Evolutionary conservation across 495 filamentous ascomycete genomes (phyloP).

Genomic region (Melanomma pulvis-pyrius): DNA sequence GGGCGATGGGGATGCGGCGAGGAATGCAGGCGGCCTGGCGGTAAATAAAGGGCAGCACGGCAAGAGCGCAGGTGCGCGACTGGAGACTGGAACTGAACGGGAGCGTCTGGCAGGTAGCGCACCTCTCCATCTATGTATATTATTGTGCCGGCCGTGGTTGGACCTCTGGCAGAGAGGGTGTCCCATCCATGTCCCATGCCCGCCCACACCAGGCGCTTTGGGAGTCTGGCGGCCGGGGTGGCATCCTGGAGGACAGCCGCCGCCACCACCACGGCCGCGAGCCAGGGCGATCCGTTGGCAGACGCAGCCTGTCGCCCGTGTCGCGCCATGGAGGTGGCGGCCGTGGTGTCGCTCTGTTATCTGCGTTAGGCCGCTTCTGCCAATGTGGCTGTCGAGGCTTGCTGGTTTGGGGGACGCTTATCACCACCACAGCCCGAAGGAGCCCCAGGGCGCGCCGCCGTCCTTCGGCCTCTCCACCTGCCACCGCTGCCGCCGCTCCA

Average conservation of each 20-base stretch:
- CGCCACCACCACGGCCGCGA: not conserved
- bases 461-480: slow-evolving; percentile 5
- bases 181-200: not conserved
- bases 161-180: not conserved
- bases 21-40: not conserved
- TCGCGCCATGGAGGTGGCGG: not conserved
- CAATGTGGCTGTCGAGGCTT: slow-evolving; percentile 10
- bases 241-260: not conserved
- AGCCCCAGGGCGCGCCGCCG: not conserved
- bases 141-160: not conserved
- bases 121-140: not conserved
- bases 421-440: not conserved
- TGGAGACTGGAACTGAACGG: not conserved
- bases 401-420: slow-evolving; percentile 6
- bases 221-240: not conserved
- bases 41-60: too few relatives aligned
- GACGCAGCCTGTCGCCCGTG: not conserved
- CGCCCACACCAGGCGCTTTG: not conserved
- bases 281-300: not conserved
- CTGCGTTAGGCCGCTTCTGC: not conserved
- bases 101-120: too few relatives aligned
- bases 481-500: not conserved
- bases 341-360: slow-evolving; percentile 4
- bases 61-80: not conserved
- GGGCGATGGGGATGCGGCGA: not conserved